Percentiles rank a stretch among this genome's conserved stretches.
Conservation (phyloP, 2,329 filamentous ascomycete species). For the Aspergillus costaricaensis region DNA sequence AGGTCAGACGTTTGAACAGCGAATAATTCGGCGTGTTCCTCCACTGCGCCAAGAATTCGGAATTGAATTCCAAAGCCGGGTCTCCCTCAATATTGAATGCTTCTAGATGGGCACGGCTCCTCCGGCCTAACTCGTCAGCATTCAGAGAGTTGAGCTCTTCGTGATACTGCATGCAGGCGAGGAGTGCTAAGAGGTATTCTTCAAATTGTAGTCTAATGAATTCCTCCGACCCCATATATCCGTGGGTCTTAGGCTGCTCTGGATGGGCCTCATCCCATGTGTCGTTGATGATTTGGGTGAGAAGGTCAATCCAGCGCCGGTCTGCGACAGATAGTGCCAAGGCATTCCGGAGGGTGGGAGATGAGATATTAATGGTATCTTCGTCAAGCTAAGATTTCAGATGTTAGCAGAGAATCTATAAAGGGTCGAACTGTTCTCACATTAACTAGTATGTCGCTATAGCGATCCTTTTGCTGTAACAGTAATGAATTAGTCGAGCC, state of each 20-base stretch:
- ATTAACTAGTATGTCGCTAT: slow-evolving; percentile 95
- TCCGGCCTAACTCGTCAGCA: slow-evolving; percentile 45
- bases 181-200: slow-evolving; percentile 86
- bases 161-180: slow-evolving; percentile 88
- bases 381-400: slow-evolving; percentile 69
- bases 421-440: slow-evolving; percentile 32
- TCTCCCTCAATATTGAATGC: slow-evolving; percentile 71
- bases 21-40: slow-evolving; percentile 84
- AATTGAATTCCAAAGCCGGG: slow-evolving; percentile 78
- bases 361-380: slow-evolving; percentile 79
- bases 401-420: not conserved
- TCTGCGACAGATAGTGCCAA: slow-evolving; percentile 81
- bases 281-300: slow-evolving; percentile 90
- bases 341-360: slow-evolving; percentile 72
- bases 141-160: slow-evolving; percentile 60
- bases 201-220: slow-evolving; percentile 97
- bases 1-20: slow-evolving; percentile 75
- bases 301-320: slow-evolving; percentile 92
- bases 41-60: slow-evolving; percentile 87
- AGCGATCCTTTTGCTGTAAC: slow-evolving; percentile 89
- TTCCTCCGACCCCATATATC: slow-evolving; percentile 93
- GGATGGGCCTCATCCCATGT: slow-evolving; percentile 96
- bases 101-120: slow-evolving; percentile 55
- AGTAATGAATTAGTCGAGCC: slow-evolving; percentile 95
- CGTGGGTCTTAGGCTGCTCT: slow-evolving; percentile 85